Conservation (phyloP, 2,329 filamentous ascomycete genomes). For the Neodidymelliopsis sp. region DNA sequence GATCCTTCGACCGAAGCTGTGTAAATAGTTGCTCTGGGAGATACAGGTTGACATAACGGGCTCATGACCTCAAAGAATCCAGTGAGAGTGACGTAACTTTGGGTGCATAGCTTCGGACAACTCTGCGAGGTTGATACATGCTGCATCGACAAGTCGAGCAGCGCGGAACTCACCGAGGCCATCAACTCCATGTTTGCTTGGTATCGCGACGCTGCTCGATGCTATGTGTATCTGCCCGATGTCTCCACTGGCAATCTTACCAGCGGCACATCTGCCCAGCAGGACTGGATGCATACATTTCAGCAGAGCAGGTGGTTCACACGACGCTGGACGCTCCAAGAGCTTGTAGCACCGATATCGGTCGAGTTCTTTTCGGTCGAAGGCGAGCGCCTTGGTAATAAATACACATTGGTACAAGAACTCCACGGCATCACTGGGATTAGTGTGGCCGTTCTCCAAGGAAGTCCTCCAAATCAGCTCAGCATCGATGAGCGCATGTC, state of each 20-base stretch:
- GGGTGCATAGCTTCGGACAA: too few relatives aligned
- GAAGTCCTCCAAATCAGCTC: not conserved
- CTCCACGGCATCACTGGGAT: conserved; percentile 10
- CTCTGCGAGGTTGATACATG: conserved; percentile 16
- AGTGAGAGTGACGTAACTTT: too few relatives aligned
- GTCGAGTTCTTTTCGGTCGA: conserved; percentile 19
- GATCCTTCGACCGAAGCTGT: too few relatives aligned
- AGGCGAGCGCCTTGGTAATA: conserved; percentile 12
- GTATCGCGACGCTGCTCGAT: conserved; percentile 7
- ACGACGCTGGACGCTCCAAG: conserved; percentile 1
- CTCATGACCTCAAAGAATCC: too few relatives aligned
- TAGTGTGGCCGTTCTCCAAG: conserved; percentile 2
- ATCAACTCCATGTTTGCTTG: conserved; percentile 7
- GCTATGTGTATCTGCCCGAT: conserved; percentile 12
- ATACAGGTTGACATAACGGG: too few relatives aligned
- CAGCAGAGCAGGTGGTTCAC: conserved; percentile 14
- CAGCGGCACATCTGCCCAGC: not conserved
- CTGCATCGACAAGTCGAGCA: conserved; percentile 13
- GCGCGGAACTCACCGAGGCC: not conserved
- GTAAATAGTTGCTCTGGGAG: too few relatives aligned
- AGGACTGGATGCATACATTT: conserved; percentile 1
- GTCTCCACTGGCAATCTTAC: conserved; percentile 2
- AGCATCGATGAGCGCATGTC: conserved; percentile 3
- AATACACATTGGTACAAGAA: not conserved
- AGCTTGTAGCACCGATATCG: conserved; percentile 8